Conservation (phyloP, 495 filamentous ascomycete species). For the Aspergillus leporis region DNA sequence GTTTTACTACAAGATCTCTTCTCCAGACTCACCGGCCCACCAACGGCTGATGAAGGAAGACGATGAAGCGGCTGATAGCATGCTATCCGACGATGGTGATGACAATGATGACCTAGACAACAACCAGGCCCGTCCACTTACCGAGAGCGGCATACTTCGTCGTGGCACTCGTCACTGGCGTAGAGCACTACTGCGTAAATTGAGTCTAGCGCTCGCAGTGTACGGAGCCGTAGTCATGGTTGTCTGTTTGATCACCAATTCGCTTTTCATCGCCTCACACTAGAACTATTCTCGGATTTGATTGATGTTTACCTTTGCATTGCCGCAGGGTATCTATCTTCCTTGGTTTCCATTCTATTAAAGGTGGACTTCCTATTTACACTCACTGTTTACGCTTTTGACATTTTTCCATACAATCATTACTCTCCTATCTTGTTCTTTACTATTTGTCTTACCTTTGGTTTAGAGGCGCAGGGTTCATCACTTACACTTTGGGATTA, state of each 20-base stretch:
- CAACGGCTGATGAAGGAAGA: constrained; percentile 86
- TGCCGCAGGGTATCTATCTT: neutral
- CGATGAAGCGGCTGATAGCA: constrained; percentile 59
- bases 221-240: constrained; percentile 91
- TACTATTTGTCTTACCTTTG: neutral
- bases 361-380: neutral
- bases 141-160: constrained; percentile 48
- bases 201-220: constrained; percentile 72
- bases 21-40: constrained; percentile 79
- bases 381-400: neutral
- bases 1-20: constrained; percentile 97
- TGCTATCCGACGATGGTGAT: constrained; percentile 44
- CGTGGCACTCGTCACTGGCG: constrained; percentile 56
- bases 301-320: neutral
- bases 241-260: constrained; percentile 82
- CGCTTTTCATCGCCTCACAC: constrained; percentile 64
- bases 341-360: neutral
- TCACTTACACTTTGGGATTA: neutral
- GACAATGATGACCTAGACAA: constrained; percentile 43
- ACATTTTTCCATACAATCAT: neutral
- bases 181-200: constrained; percentile 62
- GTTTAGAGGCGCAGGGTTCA: constrained; percentile 2
- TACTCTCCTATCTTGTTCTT: neutral
- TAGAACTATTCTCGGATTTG: constrained; percentile 22
- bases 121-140: constrained; percentile 37